Percentiles rank a stretch among this genome's conserved stretches.
These are phyloP conservation scores for Choiromyces venosus DNA, from an alignment of 495 filamentous ascomycete genomes.

Conservation along the genomic window DNA sequence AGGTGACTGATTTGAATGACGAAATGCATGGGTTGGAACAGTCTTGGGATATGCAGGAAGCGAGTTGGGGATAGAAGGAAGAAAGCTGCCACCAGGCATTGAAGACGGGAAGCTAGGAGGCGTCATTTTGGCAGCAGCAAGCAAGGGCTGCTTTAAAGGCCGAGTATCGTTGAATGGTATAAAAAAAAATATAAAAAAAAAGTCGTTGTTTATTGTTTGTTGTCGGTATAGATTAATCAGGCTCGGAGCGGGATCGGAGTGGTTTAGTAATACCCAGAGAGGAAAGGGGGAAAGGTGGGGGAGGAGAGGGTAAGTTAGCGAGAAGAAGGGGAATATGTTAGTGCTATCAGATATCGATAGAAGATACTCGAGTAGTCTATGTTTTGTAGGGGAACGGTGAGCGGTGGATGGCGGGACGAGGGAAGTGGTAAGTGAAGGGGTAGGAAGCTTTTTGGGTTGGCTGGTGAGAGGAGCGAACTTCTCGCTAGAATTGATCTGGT, in stretches of 20 bases:
- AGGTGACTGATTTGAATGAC: constrained; percentile 24
- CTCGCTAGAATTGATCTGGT: neutral
- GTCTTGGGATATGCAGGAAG: constrained; percentile 25
- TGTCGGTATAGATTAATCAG: neutral
- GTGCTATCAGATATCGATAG: neutral
- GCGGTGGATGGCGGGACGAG: neutral
- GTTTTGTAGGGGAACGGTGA: neutral
- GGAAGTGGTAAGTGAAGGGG: neutral
- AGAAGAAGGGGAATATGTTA: neutral
- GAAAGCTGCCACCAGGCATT: constrained; percentile 24
- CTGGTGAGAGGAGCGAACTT: neutral
- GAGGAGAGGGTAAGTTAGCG: neutral
- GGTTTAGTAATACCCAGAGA: neutral
- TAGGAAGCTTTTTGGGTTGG: neutral
- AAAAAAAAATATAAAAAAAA: neutral
- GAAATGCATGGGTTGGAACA: constrained; percentile 8
- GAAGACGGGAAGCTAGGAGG: constrained; percentile 10
- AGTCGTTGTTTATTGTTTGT: neutral
- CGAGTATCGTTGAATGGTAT: neutral
- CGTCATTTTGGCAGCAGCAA: constrained; percentile 4
- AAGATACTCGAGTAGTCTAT: too few relatives aligned
- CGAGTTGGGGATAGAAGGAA: constrained; percentile 34
- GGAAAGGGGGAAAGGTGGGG: neutral
- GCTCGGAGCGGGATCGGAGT: neutral
- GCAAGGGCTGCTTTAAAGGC: neutral